Conservation (phyloP, 352 stramenopile genomes). For the Phytophthora sp. region DNA sequence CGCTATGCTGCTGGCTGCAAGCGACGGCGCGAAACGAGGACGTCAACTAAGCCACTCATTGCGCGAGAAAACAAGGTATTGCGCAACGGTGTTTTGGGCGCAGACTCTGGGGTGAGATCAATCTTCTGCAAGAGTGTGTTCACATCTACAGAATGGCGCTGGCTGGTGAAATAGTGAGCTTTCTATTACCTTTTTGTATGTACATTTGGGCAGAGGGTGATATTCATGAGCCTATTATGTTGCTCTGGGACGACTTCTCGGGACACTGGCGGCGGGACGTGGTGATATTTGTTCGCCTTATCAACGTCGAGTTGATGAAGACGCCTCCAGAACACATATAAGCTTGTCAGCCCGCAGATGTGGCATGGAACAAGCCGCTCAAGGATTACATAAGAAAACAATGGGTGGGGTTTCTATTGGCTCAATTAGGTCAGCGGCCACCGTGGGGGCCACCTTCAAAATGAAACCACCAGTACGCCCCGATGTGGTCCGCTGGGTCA, state of each 20-base stretch:
- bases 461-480: neutral
- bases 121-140: neutral
- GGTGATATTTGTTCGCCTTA: neutral
- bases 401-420: neutral
- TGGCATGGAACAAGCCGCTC: neutral
- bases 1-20: neutral
- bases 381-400: neutral
- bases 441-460: slow-evolving; percentile 3
- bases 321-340: neutral
- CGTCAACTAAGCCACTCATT: neutral
- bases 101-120: neutral
- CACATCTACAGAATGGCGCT: neutral
- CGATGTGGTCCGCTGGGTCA: slow-evolving; percentile 5
- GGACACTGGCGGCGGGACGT: neutral
- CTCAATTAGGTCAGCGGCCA: neutral
- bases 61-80: neutral
- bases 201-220: slow-evolving; percentile 7
- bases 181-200: slow-evolving; percentile 14
- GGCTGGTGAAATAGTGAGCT: neutral
- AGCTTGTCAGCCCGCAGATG: neutral
- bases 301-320: slow-evolving; percentile 8
- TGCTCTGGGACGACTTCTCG: slow-evolving; percentile 1
- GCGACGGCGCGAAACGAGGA: neutral
- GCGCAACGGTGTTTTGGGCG: neutral
- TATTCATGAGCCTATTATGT: slow-evolving; percentile 7